Percentiles rank a stretch among this genome's conserved stretches.
Evolutionary conservation across 2,329 filamentous ascomycete species (phyloP).

Genomic region (Pseudogymnoascus sp.): DNA sequence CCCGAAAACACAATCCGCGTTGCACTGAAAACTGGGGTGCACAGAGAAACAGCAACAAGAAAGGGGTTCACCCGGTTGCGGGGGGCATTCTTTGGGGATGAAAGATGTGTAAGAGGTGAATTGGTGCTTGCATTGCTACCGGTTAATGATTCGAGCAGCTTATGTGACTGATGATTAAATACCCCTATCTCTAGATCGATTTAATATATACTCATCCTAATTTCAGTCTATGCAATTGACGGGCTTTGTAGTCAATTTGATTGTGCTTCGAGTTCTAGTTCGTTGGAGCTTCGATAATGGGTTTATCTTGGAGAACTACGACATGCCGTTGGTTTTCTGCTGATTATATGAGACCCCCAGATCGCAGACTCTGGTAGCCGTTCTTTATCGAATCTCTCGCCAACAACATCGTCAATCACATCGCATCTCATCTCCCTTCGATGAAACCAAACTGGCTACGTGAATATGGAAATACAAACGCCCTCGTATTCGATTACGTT

Average conservation of each 20-base stretch:
- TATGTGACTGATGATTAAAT: background rate
- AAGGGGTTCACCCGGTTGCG: background rate
- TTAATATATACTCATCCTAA: background rate
- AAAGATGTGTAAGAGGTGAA: background rate
- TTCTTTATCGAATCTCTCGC: too few relatives aligned
- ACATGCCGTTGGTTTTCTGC: background rate
- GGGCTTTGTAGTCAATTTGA: background rate
- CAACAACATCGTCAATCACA: too few relatives aligned
- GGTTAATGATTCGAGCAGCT: background rate
- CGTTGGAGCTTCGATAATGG: background rate
- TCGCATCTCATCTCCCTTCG: too few relatives aligned
- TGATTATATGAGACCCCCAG: background rate
- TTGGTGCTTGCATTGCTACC: background rate
- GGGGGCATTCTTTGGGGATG: background rate
- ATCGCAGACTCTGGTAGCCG: too few relatives aligned
- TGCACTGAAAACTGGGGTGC: background rate
- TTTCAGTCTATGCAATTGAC: background rate
- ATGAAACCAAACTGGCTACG: background rate
- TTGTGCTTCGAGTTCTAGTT: background rate
- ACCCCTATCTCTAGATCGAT: background rate
- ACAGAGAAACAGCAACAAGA: background rate
- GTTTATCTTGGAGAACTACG: background rate
- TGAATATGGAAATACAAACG: background rate
- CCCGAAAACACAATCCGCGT: background rate
- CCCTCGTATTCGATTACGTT: background rate